Evolutionary conservation across 2,329 filamentous ascomycete genomes (phyloP).

Genomic region (Monosporascus sp.): DNA sequence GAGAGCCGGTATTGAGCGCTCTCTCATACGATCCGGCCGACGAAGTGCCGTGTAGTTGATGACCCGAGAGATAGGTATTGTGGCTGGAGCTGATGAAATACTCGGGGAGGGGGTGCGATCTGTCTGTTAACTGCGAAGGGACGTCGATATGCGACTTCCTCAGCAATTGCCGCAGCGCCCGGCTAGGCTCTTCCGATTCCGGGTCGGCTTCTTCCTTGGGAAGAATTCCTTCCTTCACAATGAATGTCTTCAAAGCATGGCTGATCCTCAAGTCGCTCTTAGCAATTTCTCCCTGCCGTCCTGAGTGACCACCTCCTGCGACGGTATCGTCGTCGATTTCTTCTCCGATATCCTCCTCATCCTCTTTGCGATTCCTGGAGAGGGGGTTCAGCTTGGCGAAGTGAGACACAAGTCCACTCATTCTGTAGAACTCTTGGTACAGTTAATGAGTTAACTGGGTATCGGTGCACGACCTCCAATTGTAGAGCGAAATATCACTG

Average conservation of each 20-base stretch:
- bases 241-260: slow-evolving; percentile 49
- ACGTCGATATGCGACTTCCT: slow-evolving; percentile 53
- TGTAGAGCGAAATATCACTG: too few relatives aligned
- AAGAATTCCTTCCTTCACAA: slow-evolving; percentile 49
- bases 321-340: slow-evolving; percentile 44
- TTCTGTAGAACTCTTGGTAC: slow-evolving; percentile 8
- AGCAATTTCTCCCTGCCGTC: slow-evolving; percentile 39
- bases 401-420: slow-evolving; percentile 19
- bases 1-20: slow-evolving; percentile 56
- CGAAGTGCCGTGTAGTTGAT: slow-evolving; percentile 62
- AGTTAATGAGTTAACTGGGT: too few relatives aligned
- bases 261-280: slow-evolving; percentile 55
- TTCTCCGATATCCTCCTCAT: slow-evolving; percentile 50
- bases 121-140: slow-evolving; percentile 48
- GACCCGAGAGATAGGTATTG: slow-evolving; percentile 67
- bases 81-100: slow-evolving; percentile 71
- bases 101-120: slow-evolving; percentile 57
- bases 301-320: slow-evolving; percentile 55
- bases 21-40: slow-evolving; percentile 59
- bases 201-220: slow-evolving; percentile 41
- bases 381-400: slow-evolving; percentile 37
- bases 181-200: slow-evolving; percentile 37
- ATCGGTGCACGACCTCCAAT: too few relatives aligned
- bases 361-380: slow-evolving; percentile 22
- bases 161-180: slow-evolving; percentile 46